phyloP scores from a whole-genome alignment of 139 green algal genomes.

The Volvox africanus region DNA sequence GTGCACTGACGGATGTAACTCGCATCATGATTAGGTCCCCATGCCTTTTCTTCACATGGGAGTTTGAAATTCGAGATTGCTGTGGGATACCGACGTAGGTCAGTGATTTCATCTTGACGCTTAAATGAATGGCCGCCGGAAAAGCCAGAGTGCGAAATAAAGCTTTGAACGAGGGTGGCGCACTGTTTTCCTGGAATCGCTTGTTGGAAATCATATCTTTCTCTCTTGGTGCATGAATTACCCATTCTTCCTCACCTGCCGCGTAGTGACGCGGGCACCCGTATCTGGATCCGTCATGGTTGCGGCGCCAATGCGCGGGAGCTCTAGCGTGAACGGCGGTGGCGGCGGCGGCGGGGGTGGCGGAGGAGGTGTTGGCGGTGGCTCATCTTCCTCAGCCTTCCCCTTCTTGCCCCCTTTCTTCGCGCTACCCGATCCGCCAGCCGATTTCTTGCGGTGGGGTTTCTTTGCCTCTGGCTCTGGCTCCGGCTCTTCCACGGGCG shows the following conservation, averaged over 20 bases:
- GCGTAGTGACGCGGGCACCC: slow-evolving; percentile 43
- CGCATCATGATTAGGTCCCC: too few relatives aligned
- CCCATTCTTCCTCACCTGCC: background rate
- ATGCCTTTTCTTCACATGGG: too few relatives aligned
- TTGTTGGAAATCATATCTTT: too few relatives aligned
- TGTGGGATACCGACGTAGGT: too few relatives aligned
- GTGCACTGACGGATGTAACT: too few relatives aligned
- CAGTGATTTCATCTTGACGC: too few relatives aligned
- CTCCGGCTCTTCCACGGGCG: slow-evolving; percentile 5
- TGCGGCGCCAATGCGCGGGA: slow-evolving; percentile 7
- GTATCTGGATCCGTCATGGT: slow-evolving; percentile 57
- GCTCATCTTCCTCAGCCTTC: slow-evolving; percentile 14
- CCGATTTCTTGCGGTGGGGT: background rate
- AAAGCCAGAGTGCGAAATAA: too few relatives aligned
- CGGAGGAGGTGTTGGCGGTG: slow-evolving; percentile 12
- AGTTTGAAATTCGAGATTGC: too few relatives aligned
- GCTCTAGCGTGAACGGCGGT: slow-evolving; percentile 23
- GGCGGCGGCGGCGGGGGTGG: slow-evolving; percentile 41
- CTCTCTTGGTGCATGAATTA: too few relatives aligned
- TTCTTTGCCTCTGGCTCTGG: background rate
- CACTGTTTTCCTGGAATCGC: too few relatives aligned
- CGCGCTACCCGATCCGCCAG: background rate
- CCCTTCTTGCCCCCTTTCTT: slow-evolving; percentile 1
- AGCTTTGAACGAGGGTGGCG: too few relatives aligned
- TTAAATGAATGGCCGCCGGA: too few relatives aligned